Base-by-base conservation (phyloP, 1,284 basidiomycete species). In the Fomitiporia mediterranea region DNA sequence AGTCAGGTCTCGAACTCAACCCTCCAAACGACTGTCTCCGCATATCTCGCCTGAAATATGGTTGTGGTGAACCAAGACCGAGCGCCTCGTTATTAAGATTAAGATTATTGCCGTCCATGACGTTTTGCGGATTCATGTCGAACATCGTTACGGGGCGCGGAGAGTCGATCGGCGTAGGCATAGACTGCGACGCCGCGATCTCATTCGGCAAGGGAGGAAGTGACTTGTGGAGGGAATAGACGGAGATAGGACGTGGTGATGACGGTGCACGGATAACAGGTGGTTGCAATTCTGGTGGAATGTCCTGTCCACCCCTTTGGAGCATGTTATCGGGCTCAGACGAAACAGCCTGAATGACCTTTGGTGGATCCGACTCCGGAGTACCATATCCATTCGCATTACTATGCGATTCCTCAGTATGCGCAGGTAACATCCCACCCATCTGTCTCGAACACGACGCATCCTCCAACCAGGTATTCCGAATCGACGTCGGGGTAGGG, bases 1-100 rank as follows among this genome's bases (percentile, higher is more conserved):
- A 63, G 51, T 77, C 78, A 5, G 85, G 81, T 23, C 75, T 74
- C 2, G 82, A 79, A 8, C 79, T 72, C 27, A 81, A 69, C 9
- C 88, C 89, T 42, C 80, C 74, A 62, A 91, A 90, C 1, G 89
- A 90, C 67, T 90, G 89, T 49, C 89, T 74, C 58, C 89, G 75
- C 38, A 64, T 63, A 57, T 89, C 86, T 28, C 58, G 30, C 38
- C 78, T 77, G 75, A 88, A 89, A 2, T 84, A 77, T 2, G 83
- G 80, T 47, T 81, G 76, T 3, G 86, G 86, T 21, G 82, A 80
- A 3, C 80, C 52, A 72, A 72, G 30, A 3, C 80, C 52, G 72
- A 72, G 30, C 70, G 70, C 17, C 48, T 55, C 39, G 51, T 46
- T 27, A 21, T 48, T 32, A 47, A 40, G 47, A 30, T 53, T 34